Base-by-base conservation (phyloP, 768 basidiomycete species). In the Chiua virens region DNA sequence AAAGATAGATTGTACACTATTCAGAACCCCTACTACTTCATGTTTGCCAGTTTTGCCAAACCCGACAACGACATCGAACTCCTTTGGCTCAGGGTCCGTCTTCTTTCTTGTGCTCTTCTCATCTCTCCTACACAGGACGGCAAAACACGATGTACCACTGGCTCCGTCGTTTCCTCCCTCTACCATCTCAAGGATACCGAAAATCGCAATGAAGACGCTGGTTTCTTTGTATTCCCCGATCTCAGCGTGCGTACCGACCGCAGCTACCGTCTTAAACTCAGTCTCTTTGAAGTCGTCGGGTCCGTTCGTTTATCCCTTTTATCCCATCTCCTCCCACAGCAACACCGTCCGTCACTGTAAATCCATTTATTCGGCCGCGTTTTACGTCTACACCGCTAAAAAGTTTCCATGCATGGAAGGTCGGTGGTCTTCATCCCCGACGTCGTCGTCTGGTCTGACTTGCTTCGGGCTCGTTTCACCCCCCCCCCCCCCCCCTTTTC, bases 351-450 rank as follows among this genome's bases (percentile, higher is more conserved):
- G 85, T 38, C 92, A 94, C 65, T 95, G 93, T 73, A 91, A 90
- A 63, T 88, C 87, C 0, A 92, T 93, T 50, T 89, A 86, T 69
- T 93, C 92, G 0, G 81, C 85, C 1, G 83, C 89, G 0, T 98
- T 98, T 70, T 92, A 94, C 55, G 95, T 97, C 11, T 97, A 93
- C 67, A 93, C 93, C 0, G 91, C 92, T 14, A 97, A 97, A 79
- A 93, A 94, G 71, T 97, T 96, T 65, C 93, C 94, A 0, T 93
- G 94, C 22, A 95, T 95, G 90, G 90, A 92, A 77, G 87, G 92
- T 90, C 57, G 22, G 83, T 71, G 10, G 25, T 36, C 23, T 40
- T 41, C 37, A 14, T 8, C 20, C 21, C 7, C 27, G 20, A 18
- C n/a, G 4, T 9, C 23, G 30, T 46, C 49, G 59, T 58, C 61